Conservation (phyloP, 1,284 basidiomycete species). For the Chiua sp. region DNA sequence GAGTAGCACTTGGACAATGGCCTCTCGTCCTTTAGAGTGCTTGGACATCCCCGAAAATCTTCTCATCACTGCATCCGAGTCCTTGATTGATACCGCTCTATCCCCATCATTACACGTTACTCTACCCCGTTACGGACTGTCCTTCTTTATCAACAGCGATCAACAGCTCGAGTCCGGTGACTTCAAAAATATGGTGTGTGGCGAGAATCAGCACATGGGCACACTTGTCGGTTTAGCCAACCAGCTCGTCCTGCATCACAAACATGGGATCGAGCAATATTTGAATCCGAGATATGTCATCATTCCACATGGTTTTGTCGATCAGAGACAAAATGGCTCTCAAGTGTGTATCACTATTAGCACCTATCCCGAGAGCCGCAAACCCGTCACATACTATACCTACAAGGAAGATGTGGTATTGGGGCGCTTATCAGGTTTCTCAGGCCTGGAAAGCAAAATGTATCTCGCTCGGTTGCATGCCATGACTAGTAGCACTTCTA, state of each 20-base stretch:
- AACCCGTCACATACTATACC: slow-evolving; percentile 33
- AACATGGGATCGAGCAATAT: background rate
- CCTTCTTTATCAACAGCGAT: slow-evolving; percentile 35
- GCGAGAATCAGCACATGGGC: slow-evolving; percentile 28
- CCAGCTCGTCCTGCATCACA: slow-evolving; percentile 45
- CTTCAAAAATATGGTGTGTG: slow-evolving; percentile 27
- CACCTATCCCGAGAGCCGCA: too few relatives aligned
- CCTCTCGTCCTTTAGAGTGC: too few relatives aligned
- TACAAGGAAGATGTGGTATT: slow-evolving; percentile 47
- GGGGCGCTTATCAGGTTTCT: slow-evolving; percentile 41
- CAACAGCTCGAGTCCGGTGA: slow-evolving; percentile 34
- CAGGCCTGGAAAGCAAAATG: slow-evolving; percentile 39
- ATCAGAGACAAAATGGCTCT: slow-evolving; percentile 21
- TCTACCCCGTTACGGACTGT: slow-evolving; percentile 45
- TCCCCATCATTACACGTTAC: too few relatives aligned
- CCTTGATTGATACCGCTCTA: too few relatives aligned
- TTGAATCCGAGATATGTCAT: slow-evolving; percentile 38
- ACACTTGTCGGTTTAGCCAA: slow-evolving; percentile 38
- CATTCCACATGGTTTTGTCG: slow-evolving; percentile 45
- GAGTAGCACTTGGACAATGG: slow-evolving; percentile 17
- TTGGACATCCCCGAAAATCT: too few relatives aligned
- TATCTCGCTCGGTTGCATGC: slow-evolving; percentile 53
- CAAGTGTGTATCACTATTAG: slow-evolving; percentile 36
- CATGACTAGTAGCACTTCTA: slow-evolving; percentile 40
- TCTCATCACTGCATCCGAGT: background rate